Conservation (phyloP, 2,329 filamentous ascomycete genomes). For the Trichoderma sp. region DNA sequence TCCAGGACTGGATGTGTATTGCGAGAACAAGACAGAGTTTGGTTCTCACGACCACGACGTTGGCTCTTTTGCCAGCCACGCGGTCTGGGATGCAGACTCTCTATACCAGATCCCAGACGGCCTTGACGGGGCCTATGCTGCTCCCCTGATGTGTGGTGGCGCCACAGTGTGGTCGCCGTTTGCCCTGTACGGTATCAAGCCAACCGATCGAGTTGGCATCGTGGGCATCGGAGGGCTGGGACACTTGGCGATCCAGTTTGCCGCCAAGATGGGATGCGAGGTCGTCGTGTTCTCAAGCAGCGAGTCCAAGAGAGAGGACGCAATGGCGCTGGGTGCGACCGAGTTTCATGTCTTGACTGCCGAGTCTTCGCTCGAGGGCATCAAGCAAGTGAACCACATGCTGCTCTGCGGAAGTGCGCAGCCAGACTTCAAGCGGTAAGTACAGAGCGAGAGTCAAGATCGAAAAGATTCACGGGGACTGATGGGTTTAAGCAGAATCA, state of each 20-base stretch:
- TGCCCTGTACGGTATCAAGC: constrained; percentile 70
- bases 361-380: constrained; percentile 12
- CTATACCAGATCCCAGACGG: constrained; percentile 66
- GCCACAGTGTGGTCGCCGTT: constrained; percentile 67
- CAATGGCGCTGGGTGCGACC: constrained; percentile 28
- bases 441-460: not conserved
- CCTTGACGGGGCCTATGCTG: constrained; percentile 62
- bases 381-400: constrained; percentile 24
- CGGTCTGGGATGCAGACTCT: constrained; percentile 43
- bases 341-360: constrained; percentile 19
- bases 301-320: constrained; percentile 59
- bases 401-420: constrained; percentile 27
- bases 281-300: constrained; percentile 66
- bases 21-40: constrained; percentile 43
- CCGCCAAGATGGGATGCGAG: constrained; percentile 66
- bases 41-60: constrained; percentile 45
- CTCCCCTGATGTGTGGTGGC: constrained; percentile 80
- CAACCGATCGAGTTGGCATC: constrained; percentile 74
- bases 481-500: not conserved
- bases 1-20: constrained; percentile 40
- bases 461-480: not conserved
- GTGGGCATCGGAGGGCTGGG: constrained; percentile 70
- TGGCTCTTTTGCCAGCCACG: constrained; percentile 49
- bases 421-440: constrained; percentile 13
- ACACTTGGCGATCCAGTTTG: constrained; percentile 69